Evolutionary conservation across 306 rosid genomes (phyloP), one percentile per base, ranked within the genome.

Genomic region (Castanea sativa): DNA sequence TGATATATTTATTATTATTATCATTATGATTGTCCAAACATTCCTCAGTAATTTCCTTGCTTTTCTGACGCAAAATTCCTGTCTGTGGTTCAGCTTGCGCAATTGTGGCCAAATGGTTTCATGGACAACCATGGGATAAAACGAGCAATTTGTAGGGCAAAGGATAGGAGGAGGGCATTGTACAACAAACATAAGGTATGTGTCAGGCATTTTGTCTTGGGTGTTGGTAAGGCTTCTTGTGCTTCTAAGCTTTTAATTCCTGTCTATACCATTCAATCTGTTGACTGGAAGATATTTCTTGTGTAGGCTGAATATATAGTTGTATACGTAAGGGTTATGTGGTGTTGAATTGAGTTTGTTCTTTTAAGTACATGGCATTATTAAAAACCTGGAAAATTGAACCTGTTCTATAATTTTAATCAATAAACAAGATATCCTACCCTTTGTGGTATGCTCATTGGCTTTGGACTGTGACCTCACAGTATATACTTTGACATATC

Each of bases 41-140:
- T 38, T 18, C 56, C n/a, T 29, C 29, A 23, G 71, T 78, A 20
- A 30, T 53, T n/a, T 10, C 71, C 19, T 25, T 19, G 78, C 60
- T 38, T 77, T 69, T 45, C 52, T 73, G 56, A 74, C 25, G 9
- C 7, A 63, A 61, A 41, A 69, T n/a, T 72, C 70, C 73, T 58
- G 4, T 84, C 78, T 77, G 80, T 78, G 76, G 30, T 73, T 78
- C 93, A 95, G 99, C 97, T 95, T 74, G 98, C 98, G 3, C 88
- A 84, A 77, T 86, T 95, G 88, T 95, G 98, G 98, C 99, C 98
- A 68, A 80, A 76, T 88, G 98, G 98, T 68, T 87, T 78, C 89
- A 95, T 95, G 99, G 99, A 95, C 89, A 95, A 93, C 86, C 94
- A 90, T 88, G 99, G 99, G 77, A 93, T 95, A 82, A 95, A 93